Conservation (phyloP, 805 yeast species). For the Candida andamanensis region DNA sequence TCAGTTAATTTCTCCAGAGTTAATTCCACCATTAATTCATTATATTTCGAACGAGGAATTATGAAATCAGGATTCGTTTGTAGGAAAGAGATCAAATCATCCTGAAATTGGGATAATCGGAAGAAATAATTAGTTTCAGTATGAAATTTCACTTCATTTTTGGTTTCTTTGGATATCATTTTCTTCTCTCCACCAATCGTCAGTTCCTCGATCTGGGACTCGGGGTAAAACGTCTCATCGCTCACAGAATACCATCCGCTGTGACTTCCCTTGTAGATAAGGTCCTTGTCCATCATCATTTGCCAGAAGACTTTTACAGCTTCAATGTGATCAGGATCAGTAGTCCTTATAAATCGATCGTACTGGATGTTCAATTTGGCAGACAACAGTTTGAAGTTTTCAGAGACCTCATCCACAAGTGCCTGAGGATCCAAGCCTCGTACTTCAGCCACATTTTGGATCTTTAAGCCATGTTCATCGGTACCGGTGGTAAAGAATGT, state of each 20-base stretch:
- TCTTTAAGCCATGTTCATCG: slow-evolving; percentile 95
- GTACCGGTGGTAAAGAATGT: slow-evolving; percentile 81
- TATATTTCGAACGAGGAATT: slow-evolving; percentile 55
- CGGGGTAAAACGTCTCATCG: slow-evolving; percentile 93
- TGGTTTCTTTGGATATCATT: slow-evolving; percentile 60
- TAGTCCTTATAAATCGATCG: slow-evolving; percentile 84
- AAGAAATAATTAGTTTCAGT: slow-evolving; percentile 87
- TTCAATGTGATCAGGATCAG: slow-evolving; percentile 70
- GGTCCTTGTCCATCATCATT: slow-evolving; percentile 50
- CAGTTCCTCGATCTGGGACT: slow-evolving; percentile 54
- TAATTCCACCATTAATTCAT: slow-evolving; percentile 55
- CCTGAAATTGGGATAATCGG: slow-evolving; percentile 57
- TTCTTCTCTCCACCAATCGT: slow-evolving; percentile 22
- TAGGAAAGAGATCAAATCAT: slow-evolving; percentile 45
- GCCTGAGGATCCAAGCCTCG: slow-evolving; percentile 45
- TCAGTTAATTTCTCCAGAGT: slow-evolving; percentile 48
- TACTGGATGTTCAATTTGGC: slow-evolving; percentile 49
- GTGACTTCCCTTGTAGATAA: slow-evolving; percentile 78
- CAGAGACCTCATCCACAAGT: slow-evolving; percentile 68
- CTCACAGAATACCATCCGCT: slow-evolving; percentile 93
- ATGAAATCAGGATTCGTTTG: slow-evolving; percentile 53
- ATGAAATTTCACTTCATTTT: slow-evolving; percentile 68
- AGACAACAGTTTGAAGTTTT: slow-evolving; percentile 63
- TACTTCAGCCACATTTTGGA: slow-evolving; percentile 74
- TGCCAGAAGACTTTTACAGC: slow-evolving; percentile 73